phyloP scores from a whole-genome alignment of 495 filamentous ascomycete genomes.

The Melanomma pulvis-pyrius region DNA sequence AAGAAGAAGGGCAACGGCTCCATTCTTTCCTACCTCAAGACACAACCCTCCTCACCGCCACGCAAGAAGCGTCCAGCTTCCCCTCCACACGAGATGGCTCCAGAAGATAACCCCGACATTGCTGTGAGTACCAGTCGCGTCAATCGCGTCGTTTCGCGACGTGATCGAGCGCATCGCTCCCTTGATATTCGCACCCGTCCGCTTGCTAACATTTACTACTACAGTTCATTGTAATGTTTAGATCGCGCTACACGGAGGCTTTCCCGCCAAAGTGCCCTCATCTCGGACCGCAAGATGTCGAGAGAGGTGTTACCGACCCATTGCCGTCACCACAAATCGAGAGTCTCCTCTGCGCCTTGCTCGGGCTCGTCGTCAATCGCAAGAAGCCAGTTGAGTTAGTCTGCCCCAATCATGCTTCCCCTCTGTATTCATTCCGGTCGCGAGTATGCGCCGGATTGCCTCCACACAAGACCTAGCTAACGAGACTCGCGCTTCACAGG shows the following conservation, averaged over 20 bases:
- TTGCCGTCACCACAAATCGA: slow-evolving; percentile 83
- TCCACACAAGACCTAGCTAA: slow-evolving; percentile 20
- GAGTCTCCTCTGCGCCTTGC: slow-evolving; percentile 81
- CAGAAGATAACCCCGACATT: slow-evolving; percentile 86
- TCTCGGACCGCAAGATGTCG: slow-evolving; percentile 92
- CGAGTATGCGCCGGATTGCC: slow-evolving; percentile 8
- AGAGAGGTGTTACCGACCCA: slow-evolving; percentile 76
- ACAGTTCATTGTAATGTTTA: slow-evolving; percentile 97
- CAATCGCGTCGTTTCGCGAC: slow-evolving; percentile 43
- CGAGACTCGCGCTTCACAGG: slow-evolving; percentile 47
- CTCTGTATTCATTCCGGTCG: slow-evolving; percentile 9
- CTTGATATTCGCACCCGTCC: slow-evolving; percentile 16
- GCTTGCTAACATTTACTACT: slow-evolving; percentile 33
- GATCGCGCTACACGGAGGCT: slow-evolving; percentile 84
- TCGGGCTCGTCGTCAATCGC: slow-evolving; percentile 86
- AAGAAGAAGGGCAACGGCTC: slow-evolving; percentile 34
- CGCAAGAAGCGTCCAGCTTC: slow-evolving; percentile 75
- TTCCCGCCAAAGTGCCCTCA: slow-evolving; percentile 85
- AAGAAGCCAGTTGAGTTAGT: slow-evolving; percentile 98
- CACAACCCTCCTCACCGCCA: slow-evolving; percentile 61
- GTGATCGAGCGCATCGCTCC: slow-evolving; percentile 11
- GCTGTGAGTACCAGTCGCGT: slow-evolving; percentile 65
- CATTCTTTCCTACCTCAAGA: slow-evolving; percentile 43
- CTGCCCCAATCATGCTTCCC: slow-evolving; percentile 27
- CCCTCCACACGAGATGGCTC: slow-evolving; percentile 83